Evolutionary conservation across 2,329 filamentous ascomycete species (phyloP), one percentile per base, ranked within the genome.

Genomic region (Cladophialophora exuberans): DNA sequence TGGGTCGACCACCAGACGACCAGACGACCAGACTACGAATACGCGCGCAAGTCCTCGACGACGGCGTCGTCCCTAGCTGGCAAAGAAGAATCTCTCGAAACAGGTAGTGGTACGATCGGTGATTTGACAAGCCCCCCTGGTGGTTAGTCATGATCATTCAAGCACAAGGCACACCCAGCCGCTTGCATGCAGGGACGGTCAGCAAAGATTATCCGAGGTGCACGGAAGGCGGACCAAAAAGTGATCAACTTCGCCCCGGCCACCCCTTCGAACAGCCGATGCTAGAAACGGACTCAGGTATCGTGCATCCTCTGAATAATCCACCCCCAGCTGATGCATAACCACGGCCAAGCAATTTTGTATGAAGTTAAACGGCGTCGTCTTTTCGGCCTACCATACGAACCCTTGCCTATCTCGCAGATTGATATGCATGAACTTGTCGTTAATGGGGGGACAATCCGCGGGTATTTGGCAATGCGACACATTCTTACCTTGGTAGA

Each of bases 61-160:
- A n/a, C n/a, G n/a, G n/a, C n/a, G n/a, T n/a, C n/a, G n/a, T n/a
- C n/a, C n/a, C n/a, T n/a, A n/a, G n/a, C n/a, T n/a, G n/a, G n/a
- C n/a, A 11, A 36, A 49, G 33, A 41, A 41, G 22, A 41, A 39
- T 41, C 38, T 41, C 46, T 38, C 25, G 28, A 41, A 49, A 15
- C 25, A 35, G 35, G 46, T 39, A 30, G 33, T 49, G 46, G 33
- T 49, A 10, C 17, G 6, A 41, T 6, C 23, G 23, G 26, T 28
- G 23, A 49, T 49, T 38, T 31, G 46, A 30, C 20, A 23, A 33
- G 35, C 17, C 15, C n/a, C n/a, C 22, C 10, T 2, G 23, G 15
- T 30, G 31, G 48, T 51, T 51, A 51, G 48, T 51, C 48, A 51
- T 51, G 48, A 51, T 43, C 36, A 43, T 51, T 33, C 48, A 42